These are phyloP conservation scores for Aspergillus sp. DNA, from an alignment of 2,329 filamentous ascomycete species.

Conservation along the genomic window DNA sequence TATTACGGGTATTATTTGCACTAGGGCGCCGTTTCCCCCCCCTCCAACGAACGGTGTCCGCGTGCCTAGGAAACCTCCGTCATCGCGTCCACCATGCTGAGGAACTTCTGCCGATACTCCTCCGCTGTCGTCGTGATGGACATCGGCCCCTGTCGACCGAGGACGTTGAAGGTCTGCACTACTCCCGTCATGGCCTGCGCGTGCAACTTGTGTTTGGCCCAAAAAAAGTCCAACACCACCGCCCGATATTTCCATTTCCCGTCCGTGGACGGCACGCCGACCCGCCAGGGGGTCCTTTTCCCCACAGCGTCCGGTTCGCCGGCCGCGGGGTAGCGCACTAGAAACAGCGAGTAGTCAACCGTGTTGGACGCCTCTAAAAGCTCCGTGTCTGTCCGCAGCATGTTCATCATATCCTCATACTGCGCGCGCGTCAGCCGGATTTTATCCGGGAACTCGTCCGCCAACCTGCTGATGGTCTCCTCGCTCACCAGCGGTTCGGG, in stretches of 20 bases:
- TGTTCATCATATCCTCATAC: constrained; percentile 55
- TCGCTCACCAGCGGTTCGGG: constrained; percentile 63
- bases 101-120: constrained; percentile 64
- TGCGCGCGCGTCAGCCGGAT: constrained; percentile 57
- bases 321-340: constrained; percentile 58
- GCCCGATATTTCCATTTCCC: constrained; percentile 67
- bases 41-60: neutral
- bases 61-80: constrained; percentile 33
- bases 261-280: constrained; percentile 60
- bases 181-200: constrained; percentile 66
- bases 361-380: constrained; percentile 63
- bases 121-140: constrained; percentile 68
- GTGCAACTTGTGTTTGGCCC: constrained; percentile 70
- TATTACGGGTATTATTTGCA: neutral
- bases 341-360: constrained; percentile 74
- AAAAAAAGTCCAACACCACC: constrained; percentile 73
- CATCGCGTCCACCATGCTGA: constrained; percentile 52
- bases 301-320: constrained; percentile 33
- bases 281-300: constrained; percentile 55
- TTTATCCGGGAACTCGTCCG: constrained; percentile 68
- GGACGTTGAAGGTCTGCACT: constrained; percentile 62
- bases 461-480: constrained; percentile 63
- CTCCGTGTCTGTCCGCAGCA: constrained; percentile 62
- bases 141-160: constrained; percentile 68
- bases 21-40: neutral